These are phyloP conservation scores for Trichoderma gamsii DNA, from an alignment of 495 filamentous ascomycete species.

Conservation along the genomic window DNA sequence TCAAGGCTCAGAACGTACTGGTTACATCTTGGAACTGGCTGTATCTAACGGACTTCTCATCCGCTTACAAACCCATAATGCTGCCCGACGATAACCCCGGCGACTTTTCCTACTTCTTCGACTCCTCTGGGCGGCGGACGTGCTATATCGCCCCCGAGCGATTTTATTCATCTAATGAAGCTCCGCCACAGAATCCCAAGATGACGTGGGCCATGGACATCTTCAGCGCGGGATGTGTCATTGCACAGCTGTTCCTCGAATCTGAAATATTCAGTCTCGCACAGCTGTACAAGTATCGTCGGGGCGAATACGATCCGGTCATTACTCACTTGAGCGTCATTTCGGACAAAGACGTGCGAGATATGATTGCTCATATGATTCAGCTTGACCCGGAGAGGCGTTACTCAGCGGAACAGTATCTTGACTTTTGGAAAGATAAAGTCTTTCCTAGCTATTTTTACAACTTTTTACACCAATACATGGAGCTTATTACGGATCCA, in stretches of 20 bases:
- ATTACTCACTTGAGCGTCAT: conserved; percentile 77
- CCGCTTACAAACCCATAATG: conserved; percentile 90
- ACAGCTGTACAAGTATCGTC: conserved; percentile 89
- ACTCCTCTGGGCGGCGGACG: conserved; percentile 84
- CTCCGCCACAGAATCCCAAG: conserved; percentile 50
- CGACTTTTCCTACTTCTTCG: conserved; percentile 96
- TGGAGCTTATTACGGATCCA: conserved; percentile 94
- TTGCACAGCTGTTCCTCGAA: conserved; percentile 96
- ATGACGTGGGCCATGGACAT: conserved; percentile 93
- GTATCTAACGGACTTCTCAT: conserved; percentile 92
- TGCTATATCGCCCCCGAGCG: conserved; percentile 95
- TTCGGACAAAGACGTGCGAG: conserved; percentile 76
- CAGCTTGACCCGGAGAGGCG: conserved; percentile 83
- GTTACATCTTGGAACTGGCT: conserved; percentile 99
- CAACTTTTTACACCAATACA: conserved; percentile 93
- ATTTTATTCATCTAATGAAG: conserved; percentile 66
- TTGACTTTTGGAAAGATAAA: conserved; percentile 85
- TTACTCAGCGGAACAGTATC: conserved; percentile 89
- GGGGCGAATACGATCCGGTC: conserved; percentile 84
- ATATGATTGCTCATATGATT: conserved; percentile 92
- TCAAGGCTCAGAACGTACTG: conserved; percentile 94
- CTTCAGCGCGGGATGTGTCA: conserved; percentile 95
- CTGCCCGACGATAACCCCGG: conserved; percentile 95
- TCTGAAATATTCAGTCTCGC: conserved; percentile 86
- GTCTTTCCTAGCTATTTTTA: conserved; percentile 96